Percentiles rank a stretch among this genome's conserved stretches.
phyloP scores from a whole-genome alignment of 2,329 filamentous ascomycete species.

The Aureobasidium pullulans region DNA sequence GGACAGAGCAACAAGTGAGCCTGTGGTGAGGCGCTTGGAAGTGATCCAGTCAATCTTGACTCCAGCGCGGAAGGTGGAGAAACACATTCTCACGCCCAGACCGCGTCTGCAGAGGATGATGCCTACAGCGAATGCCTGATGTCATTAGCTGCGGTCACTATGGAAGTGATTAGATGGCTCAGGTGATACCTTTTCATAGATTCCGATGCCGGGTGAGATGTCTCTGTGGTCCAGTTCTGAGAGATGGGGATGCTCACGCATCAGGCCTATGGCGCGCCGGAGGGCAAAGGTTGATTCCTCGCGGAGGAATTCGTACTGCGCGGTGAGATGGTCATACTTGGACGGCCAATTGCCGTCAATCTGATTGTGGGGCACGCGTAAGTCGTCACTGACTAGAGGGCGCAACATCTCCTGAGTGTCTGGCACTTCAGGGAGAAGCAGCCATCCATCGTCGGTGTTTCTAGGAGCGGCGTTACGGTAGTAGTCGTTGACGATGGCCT shows the following conservation, averaged over 20 bases:
- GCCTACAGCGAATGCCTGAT: slow-evolving; percentile 58
- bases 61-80: slow-evolving; percentile 58
- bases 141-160: too few species aligned
- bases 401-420: slow-evolving; percentile 2
- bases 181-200: slow-evolving; percentile 60
- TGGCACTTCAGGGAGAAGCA: not conserved
- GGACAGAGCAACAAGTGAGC: slow-evolving; percentile 49
- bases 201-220: slow-evolving; percentile 39
- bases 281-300: slow-evolving; percentile 67
- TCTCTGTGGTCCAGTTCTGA: slow-evolving; percentile 43
- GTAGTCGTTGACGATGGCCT: not conserved
- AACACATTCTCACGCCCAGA: slow-evolving; percentile 59
- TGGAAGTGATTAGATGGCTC: too few species aligned
- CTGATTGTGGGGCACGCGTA: slow-evolving; percentile 36
- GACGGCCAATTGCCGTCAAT: slow-evolving; percentile 51
- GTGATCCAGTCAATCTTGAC: slow-evolving; percentile 63
- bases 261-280: slow-evolving; percentile 55
- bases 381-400: not conserved
- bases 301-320: slow-evolving; percentile 68
- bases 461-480: not conserved
- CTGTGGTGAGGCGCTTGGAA: slow-evolving; percentile 50
- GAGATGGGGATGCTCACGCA: slow-evolving; percentile 47
- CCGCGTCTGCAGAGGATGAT: slow-evolving; percentile 58
- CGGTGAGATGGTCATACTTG: slow-evolving; percentile 58
- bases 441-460: not conserved